These are phyloP conservation scores for Kwoniella dendrophila DNA, from an alignment of 768 basidiomycete genomes.

Conservation along the genomic window DNA sequence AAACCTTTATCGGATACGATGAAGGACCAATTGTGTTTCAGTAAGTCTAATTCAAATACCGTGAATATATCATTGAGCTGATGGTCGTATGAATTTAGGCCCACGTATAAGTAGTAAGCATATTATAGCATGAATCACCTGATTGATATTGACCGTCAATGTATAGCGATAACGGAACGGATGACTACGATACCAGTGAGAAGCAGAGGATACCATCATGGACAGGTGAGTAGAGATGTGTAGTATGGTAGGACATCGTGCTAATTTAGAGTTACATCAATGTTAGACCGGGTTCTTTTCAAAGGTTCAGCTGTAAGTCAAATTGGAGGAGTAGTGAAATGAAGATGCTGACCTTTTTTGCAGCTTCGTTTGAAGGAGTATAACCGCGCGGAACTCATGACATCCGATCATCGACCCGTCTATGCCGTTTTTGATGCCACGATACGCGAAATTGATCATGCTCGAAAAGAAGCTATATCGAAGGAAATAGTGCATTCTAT, in stretches of 20 bases:
- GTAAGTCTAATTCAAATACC: constrained; percentile 17
- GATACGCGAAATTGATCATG: constrained; percentile 75
- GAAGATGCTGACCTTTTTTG: not conserved
- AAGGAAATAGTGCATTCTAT: constrained; percentile 33
- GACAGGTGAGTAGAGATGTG: constrained; percentile 70
- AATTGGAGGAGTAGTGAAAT: not conserved
- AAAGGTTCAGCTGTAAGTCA: constrained; percentile 62
- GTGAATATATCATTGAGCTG: too few species aligned
- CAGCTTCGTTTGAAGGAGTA: constrained; percentile 74
- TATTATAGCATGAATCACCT: constrained; percentile 31
- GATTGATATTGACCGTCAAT: constrained; percentile 8
- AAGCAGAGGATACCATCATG: constrained; percentile 96
- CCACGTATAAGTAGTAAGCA: constrained; percentile 88
- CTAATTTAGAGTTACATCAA: constrained; percentile 20
- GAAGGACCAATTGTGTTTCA: constrained; percentile 88
- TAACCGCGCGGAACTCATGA: constrained; percentile 76
- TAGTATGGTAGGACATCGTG: not conserved
- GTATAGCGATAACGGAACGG: constrained; percentile 60
- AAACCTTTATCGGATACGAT: constrained; percentile 77
- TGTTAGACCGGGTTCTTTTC: constrained; percentile 87
- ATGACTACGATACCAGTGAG: constrained; percentile 91
- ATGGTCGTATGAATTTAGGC: constrained; percentile 56
- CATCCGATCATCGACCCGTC: constrained; percentile 97
- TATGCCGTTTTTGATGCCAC: constrained; percentile 79
- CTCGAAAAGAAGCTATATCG: constrained; percentile 68